Evolutionary conservation across 75 land plant species (phyloP).

Genomic region (Adiantum capillusveneris): DNA sequence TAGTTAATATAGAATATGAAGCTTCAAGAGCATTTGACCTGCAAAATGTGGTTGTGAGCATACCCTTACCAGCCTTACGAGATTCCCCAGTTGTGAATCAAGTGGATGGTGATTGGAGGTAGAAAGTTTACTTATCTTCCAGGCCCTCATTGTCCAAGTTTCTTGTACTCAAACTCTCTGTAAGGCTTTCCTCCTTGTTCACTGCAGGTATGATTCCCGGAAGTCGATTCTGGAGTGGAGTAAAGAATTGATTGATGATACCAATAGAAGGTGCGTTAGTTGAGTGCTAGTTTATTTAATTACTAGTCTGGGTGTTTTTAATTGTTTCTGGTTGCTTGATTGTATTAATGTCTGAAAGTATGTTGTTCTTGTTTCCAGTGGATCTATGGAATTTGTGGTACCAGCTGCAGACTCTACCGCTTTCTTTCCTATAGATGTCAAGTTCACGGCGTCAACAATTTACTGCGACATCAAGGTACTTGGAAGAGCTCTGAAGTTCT

Average conservation of each 20-base stretch:
- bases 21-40: slow-evolving; percentile 83
- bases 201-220: slow-evolving; percentile 78
- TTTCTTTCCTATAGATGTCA: slow-evolving; percentile 40
- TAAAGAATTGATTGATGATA: slow-evolving; percentile 71
- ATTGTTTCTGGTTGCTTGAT: background rate
- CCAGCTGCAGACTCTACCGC: slow-evolving; percentile 27
- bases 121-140: background rate
- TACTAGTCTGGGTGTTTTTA: background rate
- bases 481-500: too few species aligned
- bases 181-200: too few species aligned
- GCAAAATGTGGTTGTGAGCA: slow-evolving; percentile 76
- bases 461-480: slow-evolving; percentile 38
- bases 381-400: slow-evolving; percentile 40
- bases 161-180: background rate
- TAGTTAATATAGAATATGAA: slow-evolving; percentile 95
- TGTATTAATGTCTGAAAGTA: too few species aligned
- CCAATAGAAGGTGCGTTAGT: slow-evolving; percentile 86
- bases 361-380: slow-evolving; percentile 22
- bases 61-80: slow-evolving; percentile 94
- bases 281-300: slow-evolving; percentile 6
- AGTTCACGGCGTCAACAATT: slow-evolving; percentile 24
- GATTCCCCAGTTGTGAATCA: slow-evolving; percentile 84
- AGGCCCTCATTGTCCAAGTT: background rate
- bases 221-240: slow-evolving; percentile 87
- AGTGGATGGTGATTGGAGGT: slow-evolving; percentile 98